Percentiles rank a stretch among this genome's conserved stretches.
Evolutionary conservation across 352 stramenopile genomes (phyloP).

Genomic region (Pythium brassicae): DNA sequence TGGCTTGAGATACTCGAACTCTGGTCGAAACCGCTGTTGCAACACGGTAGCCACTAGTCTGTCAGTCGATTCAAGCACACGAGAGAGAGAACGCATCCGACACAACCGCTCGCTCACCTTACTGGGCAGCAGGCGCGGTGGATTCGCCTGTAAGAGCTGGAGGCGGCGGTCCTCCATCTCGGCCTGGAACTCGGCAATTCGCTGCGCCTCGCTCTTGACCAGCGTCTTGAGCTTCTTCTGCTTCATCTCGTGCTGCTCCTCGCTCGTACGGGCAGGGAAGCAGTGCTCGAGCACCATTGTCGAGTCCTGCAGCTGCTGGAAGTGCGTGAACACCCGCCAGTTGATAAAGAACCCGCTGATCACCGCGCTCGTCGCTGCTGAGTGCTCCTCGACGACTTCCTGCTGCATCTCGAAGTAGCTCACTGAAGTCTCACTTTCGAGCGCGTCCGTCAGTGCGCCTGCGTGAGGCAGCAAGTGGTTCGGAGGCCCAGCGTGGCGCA

Average conservation of each 20-base stretch:
- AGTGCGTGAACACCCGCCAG: slow-evolving; percentile 44
- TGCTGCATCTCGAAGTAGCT: slow-evolving; percentile 11
- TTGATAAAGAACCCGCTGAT: slow-evolving; percentile 38
- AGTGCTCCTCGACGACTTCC: background rate
- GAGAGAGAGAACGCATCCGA: background rate
- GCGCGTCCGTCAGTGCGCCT: background rate
- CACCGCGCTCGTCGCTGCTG: slow-evolving; percentile 1
- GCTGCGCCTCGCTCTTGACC: slow-evolving; percentile 9
- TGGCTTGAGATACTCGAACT: slow-evolving; percentile 43
- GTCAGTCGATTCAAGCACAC: background rate
- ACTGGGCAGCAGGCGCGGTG: background rate
- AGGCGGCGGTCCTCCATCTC: background rate
- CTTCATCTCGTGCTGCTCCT: slow-evolving; percentile 12
- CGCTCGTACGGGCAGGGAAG: background rate
- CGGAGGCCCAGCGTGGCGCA: slow-evolving; percentile 26
- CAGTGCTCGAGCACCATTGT: slow-evolving; percentile 21
- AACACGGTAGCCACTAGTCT: background rate
- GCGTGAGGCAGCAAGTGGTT: slow-evolving; percentile 11
- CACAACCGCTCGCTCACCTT: background rate
- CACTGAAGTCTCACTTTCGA: background rate
- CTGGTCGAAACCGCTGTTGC: slow-evolving; percentile 34
- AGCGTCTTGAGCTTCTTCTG: slow-evolving; percentile 1
- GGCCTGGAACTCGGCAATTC: slow-evolving; percentile 6
- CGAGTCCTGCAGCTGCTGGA: slow-evolving; percentile 48
- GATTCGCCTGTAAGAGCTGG: background rate